Base-by-base conservation (phyloP, 1,284 basidiomycete genomes). In the Fistulinella staudtii region DNA sequence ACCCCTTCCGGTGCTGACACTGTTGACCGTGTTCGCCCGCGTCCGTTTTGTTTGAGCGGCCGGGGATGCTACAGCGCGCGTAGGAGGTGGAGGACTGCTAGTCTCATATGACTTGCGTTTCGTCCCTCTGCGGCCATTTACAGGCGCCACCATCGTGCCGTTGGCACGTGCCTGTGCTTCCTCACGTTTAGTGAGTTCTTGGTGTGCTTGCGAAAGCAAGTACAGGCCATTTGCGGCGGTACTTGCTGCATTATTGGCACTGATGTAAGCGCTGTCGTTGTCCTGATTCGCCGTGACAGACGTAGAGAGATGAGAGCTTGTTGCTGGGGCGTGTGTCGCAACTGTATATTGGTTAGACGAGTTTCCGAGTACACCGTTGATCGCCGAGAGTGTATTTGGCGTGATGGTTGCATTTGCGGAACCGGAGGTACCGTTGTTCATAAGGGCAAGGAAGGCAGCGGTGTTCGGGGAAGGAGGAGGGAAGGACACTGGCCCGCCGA, bases 121-220 rank as follows among this genome's bases (percentile, higher is more conserved):
- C 8, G 78, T 72, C 2, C 76, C 76, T 27, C 83, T 75, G 52
- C 80, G 80, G 30, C 58, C 61, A 47, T 65, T 68, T 6, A 41
- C 44, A 39, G 60, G 51, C 34, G 61, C 45, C 5, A 48, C 27
- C 25, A 39, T 48, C 13, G 52, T 45, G 41, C 58, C 62, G 37
- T 65, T 66, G 17, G 74, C 76, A 45, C 76, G 74, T 46, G 76
- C 74, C 54, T 82, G 79, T 0, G 79, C 78, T 63, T 90, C 88
- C 61, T 95, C 93, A 20, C 91, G 83, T 72, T 95, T 95, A n/a
- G 90, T 89, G 46, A 96, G 80, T 73, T 96, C 93, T 63, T 95
- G 91, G 61, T 95, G 93, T 18, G 93, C 93, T 65, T 96, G 92
- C 7, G 85, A 89, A 45, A 97, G 81, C 39, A 97, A 73, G 73